Conservation (phyloP, 2,329 filamentous ascomycete genomes). For the Sclerotinia trifoliorum region DNA sequence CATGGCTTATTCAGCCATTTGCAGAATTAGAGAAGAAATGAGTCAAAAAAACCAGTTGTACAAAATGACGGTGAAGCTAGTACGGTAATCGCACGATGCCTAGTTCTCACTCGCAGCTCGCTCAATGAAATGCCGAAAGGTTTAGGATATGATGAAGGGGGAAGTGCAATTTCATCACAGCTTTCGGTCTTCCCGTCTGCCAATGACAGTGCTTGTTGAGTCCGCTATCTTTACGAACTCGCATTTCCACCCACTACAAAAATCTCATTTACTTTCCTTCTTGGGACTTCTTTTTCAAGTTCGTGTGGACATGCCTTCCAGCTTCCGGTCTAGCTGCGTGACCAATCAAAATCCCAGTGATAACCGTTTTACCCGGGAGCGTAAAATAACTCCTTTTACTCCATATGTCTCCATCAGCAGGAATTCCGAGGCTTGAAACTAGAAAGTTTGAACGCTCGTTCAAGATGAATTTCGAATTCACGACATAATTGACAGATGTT, state of each 20-base stretch:
- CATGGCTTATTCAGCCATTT: not conserved
- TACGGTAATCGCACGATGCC: conserved; percentile 3
- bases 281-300: not conserved
- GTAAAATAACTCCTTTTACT: not conserved
- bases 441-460: conserved; percentile 1
- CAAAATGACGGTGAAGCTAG: conserved; percentile 15
- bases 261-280: conserved; percentile 16
- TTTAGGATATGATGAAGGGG: conserved; percentile 7
- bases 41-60: not conserved
- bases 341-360: conserved; percentile 22
- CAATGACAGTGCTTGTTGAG: not conserved
- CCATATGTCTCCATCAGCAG: not conserved
- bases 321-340: conserved; percentile 8
- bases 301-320: conserved; percentile 22
- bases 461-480: not conserved
- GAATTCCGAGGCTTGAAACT: not conserved
- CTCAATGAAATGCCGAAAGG: conserved; percentile 7
- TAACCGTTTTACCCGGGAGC: conserved; percentile 19
- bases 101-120: not conserved
- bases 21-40: not conserved
- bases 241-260: conserved; percentile 15
- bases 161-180: conserved; percentile 2
- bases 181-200: conserved; percentile 13
- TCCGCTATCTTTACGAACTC: conserved; percentile 11
- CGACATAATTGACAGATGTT: conserved; percentile 10